Evolutionary conservation across 2,329 filamentous ascomycete species (phyloP), one percentile per base, ranked within the genome.

Genomic region (Geosmithia flava): DNA sequence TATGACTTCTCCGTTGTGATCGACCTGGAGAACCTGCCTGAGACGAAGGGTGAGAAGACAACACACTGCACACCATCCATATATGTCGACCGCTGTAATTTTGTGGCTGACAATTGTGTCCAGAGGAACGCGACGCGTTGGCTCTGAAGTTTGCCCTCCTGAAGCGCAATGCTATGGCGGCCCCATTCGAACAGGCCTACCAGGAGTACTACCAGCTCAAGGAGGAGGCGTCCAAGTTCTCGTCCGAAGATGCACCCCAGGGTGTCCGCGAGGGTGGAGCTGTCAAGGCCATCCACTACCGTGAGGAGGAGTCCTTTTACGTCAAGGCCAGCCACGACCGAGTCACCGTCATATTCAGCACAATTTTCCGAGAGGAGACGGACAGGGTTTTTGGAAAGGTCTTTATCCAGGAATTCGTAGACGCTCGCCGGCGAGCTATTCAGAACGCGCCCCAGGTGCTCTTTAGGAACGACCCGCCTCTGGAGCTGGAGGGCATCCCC

Each of bases 261-360:
- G 91, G 90, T 53, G 75, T 96, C 29, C 74, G 75, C 55, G 93
- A 97, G 68, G 91, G 93, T 46, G 90, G 91, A 49, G 81, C 93
- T 56, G 84, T 97, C 51, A 95, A 94, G 78, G 83, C 91, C 2
- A 95, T 99, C 58, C 91, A 97, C 67, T 98, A 99, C 71, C 86
- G 93, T 49, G 94, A 99, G 61, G 90, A 97, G 72, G 93, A 99
- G 67, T 90, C 93, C 47, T 97, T 99, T 62, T 98, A 95, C 67
- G 85, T 98, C 72, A 97, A 98, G 72, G 91, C 93, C 52, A 94
- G 87, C 65, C 86, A 94, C 70, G 93, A 99, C 65, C 83, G 93
- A 59, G 93, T 99, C 47, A 98, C 94, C 1, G 90, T 98, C 59
- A 98, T 98, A 61, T 98, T 98, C 76, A 95, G 89, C 69, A 98